Conservation (phyloP, 768 basidiomycete genomes). For the Pleurotus pulmonarius region DNA sequence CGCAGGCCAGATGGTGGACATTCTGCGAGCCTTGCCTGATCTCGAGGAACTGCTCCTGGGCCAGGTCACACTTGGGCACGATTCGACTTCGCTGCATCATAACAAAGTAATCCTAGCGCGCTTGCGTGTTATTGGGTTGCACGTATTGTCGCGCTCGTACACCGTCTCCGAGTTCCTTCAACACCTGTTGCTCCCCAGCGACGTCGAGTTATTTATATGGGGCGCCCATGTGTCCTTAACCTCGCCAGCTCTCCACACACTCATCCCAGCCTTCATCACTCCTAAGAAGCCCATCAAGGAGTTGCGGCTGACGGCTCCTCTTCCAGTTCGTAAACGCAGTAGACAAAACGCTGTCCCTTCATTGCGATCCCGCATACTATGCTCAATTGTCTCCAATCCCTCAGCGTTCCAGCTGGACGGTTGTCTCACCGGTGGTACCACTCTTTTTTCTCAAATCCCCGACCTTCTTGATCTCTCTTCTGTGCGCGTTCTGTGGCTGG, state of each 20-base stretch:
- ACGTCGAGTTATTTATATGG: background rate
- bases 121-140: background rate
- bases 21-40: background rate
- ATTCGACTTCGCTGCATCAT: background rate
- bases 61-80: background rate
- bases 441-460: background rate
- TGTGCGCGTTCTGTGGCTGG: background rate
- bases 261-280: background rate
- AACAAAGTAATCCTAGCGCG: background rate
- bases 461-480: background rate
- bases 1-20: background rate
- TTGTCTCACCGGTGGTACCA: background rate
- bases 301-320: background rate
- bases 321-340: too few relatives aligned
- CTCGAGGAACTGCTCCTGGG: background rate
- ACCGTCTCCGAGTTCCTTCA: background rate
- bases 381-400: background rate
- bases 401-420: background rate
- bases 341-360: background rate
- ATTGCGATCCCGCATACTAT: too few relatives aligned
- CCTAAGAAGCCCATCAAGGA: background rate
- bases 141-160: background rate
- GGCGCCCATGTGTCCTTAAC: background rate
- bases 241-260: background rate
- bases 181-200: background rate